Evolutionary conservation across 208 protist species (phyloP).

Genomic region (Trypanosoma platydactyli): DNA sequence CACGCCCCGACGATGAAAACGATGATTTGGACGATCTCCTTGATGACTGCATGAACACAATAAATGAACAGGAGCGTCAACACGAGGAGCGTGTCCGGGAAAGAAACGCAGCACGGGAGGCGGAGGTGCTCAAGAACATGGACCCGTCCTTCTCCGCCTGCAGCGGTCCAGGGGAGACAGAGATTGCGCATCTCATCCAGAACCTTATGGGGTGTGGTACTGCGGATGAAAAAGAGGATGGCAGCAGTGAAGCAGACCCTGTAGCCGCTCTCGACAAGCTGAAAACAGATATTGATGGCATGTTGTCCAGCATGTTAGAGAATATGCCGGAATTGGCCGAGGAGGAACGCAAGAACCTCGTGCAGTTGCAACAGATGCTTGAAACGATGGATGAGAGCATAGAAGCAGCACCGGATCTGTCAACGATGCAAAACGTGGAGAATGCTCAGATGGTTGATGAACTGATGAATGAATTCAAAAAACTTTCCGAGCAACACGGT

Average conservation of each 20-base stretch:
- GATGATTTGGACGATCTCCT: constrained; percentile 82
- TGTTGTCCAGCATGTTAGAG: constrained; percentile 3
- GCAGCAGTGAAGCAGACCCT: constrained; percentile 45
- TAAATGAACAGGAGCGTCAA: constrained; percentile 70
- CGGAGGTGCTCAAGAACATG: constrained; percentile 46
- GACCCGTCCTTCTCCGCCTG: constrained; percentile 1
- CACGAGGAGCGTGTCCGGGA: constrained; percentile 57
- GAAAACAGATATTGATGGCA: constrained; percentile 31
- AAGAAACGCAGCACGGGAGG: constrained; percentile 51
- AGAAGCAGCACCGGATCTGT: constrained; percentile 40
- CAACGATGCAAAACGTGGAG: background rate
- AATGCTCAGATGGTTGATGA: background rate
- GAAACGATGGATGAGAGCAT: constrained; percentile 10
- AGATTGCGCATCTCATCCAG: constrained; percentile 27
- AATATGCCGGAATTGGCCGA: constrained; percentile 8
- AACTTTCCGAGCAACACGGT: background rate
- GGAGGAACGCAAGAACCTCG: constrained; percentile 17
- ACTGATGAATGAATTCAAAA: background rate
- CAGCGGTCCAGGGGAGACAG: constrained; percentile 15
- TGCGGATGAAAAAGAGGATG: constrained; percentile 26
- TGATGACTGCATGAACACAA: constrained; percentile 77
- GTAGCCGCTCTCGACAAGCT: constrained; percentile 42
- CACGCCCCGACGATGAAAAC: constrained; percentile 32
- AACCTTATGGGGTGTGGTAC: constrained; percentile 20
- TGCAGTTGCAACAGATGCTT: constrained; percentile 44